phyloP scores from a whole-genome alignment of 2,329 filamentous ascomycete species.

The Metarhizium guizhouense region DNA sequence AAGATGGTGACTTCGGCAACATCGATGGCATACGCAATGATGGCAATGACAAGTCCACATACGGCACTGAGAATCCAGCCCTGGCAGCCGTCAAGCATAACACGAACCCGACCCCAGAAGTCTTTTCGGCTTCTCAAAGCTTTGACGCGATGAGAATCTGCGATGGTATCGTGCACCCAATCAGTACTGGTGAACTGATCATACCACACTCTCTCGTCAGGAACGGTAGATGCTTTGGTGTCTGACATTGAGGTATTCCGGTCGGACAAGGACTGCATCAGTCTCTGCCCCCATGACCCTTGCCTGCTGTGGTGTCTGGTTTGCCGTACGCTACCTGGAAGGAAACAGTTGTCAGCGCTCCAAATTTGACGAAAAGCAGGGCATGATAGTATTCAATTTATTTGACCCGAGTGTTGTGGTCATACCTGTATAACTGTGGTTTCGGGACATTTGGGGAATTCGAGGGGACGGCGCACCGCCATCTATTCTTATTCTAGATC shows the following conservation, averaged over 20 bases:
- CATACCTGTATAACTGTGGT: constrained; percentile 37
- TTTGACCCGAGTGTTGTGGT: not conserved
- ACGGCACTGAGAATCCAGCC: constrained; percentile 91
- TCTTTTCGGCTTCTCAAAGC: constrained; percentile 73
- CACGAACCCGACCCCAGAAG: constrained; percentile 67
- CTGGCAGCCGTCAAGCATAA: constrained; percentile 78
- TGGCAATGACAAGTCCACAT: constrained; percentile 77
- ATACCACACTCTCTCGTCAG: constrained; percentile 92
- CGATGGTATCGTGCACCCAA: constrained; percentile 96
- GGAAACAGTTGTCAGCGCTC: not conserved
- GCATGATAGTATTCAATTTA: not conserved
- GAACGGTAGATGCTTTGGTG: constrained; percentile 56
- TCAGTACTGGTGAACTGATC: constrained; percentile 97
- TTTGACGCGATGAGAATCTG: constrained; percentile 84
- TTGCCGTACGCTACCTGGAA: constrained; percentile 27
- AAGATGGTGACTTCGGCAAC: constrained; percentile 79
- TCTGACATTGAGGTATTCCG: constrained; percentile 50
- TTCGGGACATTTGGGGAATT: constrained; percentile 21
- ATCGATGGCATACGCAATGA: constrained; percentile 82
- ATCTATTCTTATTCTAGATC: constrained; percentile 33
- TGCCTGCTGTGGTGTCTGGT: constrained; percentile 46
- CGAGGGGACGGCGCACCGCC: constrained; percentile 20
- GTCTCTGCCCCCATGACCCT: constrained; percentile 50
- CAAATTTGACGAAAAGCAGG: not conserved
- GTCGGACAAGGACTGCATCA: constrained; percentile 53